A percentile compares a stretch with the other conserved stretches of the same genome.
Evolutionary conservation across 192 early-diverging fungal genomes (phyloP).

Genomic region (Podila epicladia): DNA sequence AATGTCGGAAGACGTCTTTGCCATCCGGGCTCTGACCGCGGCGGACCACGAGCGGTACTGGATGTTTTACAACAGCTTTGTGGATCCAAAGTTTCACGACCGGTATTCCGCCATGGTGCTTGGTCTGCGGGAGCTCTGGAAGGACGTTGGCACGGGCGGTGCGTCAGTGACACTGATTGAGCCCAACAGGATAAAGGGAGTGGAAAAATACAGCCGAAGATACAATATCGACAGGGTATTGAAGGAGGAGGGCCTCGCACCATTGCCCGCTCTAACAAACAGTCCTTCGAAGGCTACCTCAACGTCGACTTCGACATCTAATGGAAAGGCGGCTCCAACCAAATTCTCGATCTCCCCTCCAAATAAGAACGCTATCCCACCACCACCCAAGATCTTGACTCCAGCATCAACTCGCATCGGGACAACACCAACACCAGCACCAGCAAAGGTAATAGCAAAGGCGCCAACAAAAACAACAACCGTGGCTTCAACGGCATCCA

Average conservation of each 20-base stretch:
- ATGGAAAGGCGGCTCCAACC: not conserved
- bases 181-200: not conserved
- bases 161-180: not conserved
- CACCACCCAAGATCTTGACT: too few species aligned
- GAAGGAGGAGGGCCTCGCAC: not conserved
- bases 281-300: not conserved
- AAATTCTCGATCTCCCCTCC: too few species aligned
- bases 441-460: too few species aligned
- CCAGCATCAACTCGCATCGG: too few species aligned
- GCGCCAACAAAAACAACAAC: too few species aligned
- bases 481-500: too few species aligned
- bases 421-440: too few species aligned
- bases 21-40: conserved; percentile 5
- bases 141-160: conserved; percentile 15
- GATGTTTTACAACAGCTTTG: conserved; percentile 16
- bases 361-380: too few species aligned
- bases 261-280: not conserved
- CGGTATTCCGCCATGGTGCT: conserved; percentile 16
- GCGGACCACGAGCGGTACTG: conserved; percentile 29
- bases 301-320: not conserved
- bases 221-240: conserved; percentile 15
- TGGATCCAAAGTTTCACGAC: conserved; percentile 29
- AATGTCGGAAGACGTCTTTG: not conserved
- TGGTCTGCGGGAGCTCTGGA: conserved; percentile 19
- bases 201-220: conserved; percentile 32